Base-by-base conservation (phyloP, 202 grass and related monocot species). In the Setaria italica region DNA sequence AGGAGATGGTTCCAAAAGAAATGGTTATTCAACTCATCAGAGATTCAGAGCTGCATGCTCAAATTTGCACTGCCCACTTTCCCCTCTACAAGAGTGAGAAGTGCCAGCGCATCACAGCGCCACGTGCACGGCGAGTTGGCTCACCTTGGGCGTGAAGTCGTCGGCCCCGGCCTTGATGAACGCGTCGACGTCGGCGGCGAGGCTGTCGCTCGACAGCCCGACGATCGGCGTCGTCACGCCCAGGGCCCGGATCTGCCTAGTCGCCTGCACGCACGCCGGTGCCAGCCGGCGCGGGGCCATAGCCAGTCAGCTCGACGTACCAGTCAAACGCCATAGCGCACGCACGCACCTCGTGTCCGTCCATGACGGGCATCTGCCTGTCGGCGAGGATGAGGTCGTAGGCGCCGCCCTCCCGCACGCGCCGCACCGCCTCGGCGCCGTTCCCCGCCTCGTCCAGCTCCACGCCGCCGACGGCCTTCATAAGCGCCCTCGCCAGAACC, bases 301-400 rank as follows among this genome's bases (percentile, higher is more conserved):
- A 41, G 39, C 39, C 16, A 32, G 70, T 62, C 50, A 83, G 43
- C 42, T 71, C 19, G 56, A 47, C 20, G 20, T 16, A 5, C 4
- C 39, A 11, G 47, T 13, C 12, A 71, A 47, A 45, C 5, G 20
- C 20, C 42, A 35, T 17, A 16, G 48, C n/a, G 5, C n/a, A 13
- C 2, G 42, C 21, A 37, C 21, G 35, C 33, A 92, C 90, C 86
- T 92, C 90, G 84, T 53, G 86, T 2, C 86, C 90, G 69, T 91
- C 78, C 86, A 89, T 86, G 82, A 59, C 67, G 6, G 90, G 82
- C 90, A 89, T 91, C 77, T 89, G 70, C 32, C 33, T 19, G 86
- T 92, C 90, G 57, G 79, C 47, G 73, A 92, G 57, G 82, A 92
- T 79, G 82, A 92, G 90, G 46, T 89, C 82, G 74, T 86, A 89